Conservation (phyloP, 2,329 filamentous ascomycete species). For the Beauveria varroae region DNA sequence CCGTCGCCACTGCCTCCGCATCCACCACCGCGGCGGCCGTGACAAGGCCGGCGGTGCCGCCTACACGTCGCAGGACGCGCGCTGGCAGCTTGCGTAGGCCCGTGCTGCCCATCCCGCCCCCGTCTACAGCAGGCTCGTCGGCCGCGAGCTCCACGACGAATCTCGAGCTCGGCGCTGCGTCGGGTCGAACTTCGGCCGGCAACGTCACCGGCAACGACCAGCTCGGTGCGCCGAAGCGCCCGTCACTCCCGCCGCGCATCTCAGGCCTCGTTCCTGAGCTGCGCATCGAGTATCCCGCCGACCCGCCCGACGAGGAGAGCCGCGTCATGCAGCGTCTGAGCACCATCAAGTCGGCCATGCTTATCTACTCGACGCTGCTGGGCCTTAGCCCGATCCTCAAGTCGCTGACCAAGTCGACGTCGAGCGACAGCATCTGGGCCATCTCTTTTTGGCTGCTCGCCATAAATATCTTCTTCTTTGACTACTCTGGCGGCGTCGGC, state of each 20-base stretch:
- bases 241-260: not conserved
- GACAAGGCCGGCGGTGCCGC: not conserved
- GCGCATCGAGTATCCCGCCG: slow-evolving; percentile 13
- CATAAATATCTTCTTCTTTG: slow-evolving; percentile 97
- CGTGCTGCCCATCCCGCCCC: slow-evolving; percentile 16
- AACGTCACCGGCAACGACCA: not conserved
- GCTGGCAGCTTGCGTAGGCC: slow-evolving; percentile 32
- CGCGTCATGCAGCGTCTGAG: slow-evolving; percentile 52
- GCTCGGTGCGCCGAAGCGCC: not conserved
- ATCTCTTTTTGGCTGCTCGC: slow-evolving; percentile 88
- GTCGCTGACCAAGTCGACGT: slow-evolving; percentile 88
- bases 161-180: slow-evolving; percentile 19
- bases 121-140: slow-evolving; percentile 20
- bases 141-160: slow-evolving; percentile 42
- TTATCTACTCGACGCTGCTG: slow-evolving; percentile 89
- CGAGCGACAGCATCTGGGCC: slow-evolving; percentile 93
- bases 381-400: slow-evolving; percentile 93
- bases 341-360: slow-evolving; percentile 83
- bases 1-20: slow-evolving; percentile 19
- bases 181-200: not conserved
- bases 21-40: not conserved
- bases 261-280: not conserved
- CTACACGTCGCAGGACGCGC: slow-evolving; percentile 25
- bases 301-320: slow-evolving; percentile 28
- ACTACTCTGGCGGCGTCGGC: slow-evolving; percentile 70